Evolutionary conservation across 2,329 filamentous ascomycete species (phyloP).

Genomic region (Penicillium sumatraense): DNA sequence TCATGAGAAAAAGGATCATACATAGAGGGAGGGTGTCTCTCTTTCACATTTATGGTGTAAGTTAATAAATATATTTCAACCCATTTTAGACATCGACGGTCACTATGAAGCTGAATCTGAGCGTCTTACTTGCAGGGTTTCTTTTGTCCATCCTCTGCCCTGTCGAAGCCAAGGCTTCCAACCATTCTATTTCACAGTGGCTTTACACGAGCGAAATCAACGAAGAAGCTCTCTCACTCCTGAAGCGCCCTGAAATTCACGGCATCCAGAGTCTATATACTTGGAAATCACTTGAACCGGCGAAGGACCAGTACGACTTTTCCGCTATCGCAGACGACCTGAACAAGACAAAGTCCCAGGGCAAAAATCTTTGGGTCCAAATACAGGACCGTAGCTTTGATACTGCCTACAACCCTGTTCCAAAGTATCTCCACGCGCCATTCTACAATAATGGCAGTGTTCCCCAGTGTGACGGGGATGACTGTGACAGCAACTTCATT

Average conservation of each 20-base stretch:
- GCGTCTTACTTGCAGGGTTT: not conserved
- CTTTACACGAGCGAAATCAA: not conserved
- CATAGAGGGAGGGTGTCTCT: too few relatives aligned
- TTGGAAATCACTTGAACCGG: not conserved
- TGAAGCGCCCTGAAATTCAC: not conserved
- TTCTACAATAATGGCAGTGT: not conserved
- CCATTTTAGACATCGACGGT: not conserved
- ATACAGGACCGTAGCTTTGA: not conserved
- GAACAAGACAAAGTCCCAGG: not conserved
- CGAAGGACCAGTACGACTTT: not conserved
- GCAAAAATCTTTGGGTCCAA: not conserved
- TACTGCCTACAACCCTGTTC: not conserved
- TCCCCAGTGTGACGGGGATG: not conserved
- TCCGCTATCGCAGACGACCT: not conserved
- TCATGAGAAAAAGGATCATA: too few relatives aligned
- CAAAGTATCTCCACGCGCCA: not conserved
- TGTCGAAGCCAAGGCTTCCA: not conserved
- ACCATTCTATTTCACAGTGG: not conserved
- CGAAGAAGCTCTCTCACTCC: not conserved
- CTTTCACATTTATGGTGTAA: too few relatives aligned
- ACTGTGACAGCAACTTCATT: not conserved
- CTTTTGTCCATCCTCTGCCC: not conserved
- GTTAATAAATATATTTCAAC: too few relatives aligned
- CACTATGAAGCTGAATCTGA: not conserved
- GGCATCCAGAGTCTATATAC: not conserved